Conservation (phyloP, 1,284 basidiomycete species). For the Veloporphyrellus conicus region DNA sequence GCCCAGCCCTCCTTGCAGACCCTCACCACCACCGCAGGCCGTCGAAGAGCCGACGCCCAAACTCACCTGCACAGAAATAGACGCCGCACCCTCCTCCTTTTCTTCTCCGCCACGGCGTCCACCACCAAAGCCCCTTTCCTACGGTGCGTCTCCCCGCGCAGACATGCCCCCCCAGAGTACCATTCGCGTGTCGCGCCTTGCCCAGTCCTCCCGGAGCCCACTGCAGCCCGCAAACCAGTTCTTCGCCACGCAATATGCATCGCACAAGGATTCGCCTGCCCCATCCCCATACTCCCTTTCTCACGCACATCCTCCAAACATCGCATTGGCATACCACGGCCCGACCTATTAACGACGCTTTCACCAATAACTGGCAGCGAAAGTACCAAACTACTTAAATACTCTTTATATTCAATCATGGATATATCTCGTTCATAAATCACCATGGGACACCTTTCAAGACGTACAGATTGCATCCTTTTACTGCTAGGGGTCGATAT, state of each 20-base stretch:
- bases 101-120: slow-evolving; percentile 4
- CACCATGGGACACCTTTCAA: slow-evolving; percentile 11
- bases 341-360: slow-evolving; percentile 3
- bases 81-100: slow-evolving; percentile 6
- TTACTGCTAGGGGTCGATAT: slow-evolving; percentile 7
- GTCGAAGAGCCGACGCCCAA: slow-evolving; percentile 32
- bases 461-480: slow-evolving; percentile 14
- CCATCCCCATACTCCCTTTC: slow-evolving; percentile 4
- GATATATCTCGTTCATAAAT: slow-evolving; percentile 17
- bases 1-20: not conserved
- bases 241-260: slow-evolving; percentile 10
- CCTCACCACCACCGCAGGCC: slow-evolving; percentile 13
- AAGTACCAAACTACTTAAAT: slow-evolving; percentile 15
- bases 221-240: slow-evolving; percentile 28
- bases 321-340: slow-evolving; percentile 14
- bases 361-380: not conserved
- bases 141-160: slow-evolving; percentile 32
- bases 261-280: slow-evolving; percentile 12
- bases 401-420: slow-evolving; percentile 19
- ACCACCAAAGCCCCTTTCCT: too few relatives aligned
- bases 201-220: slow-evolving; percentile 18
- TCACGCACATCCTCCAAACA: slow-evolving; percentile 11
- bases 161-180: slow-evolving; percentile 39
- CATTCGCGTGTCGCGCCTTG: slow-evolving; percentile 33
- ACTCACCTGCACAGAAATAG: slow-evolving; percentile 22